Evolutionary conservation across 2,329 filamentous ascomycete species (phyloP).

Genomic region (Escovopsis sp.): DNA sequence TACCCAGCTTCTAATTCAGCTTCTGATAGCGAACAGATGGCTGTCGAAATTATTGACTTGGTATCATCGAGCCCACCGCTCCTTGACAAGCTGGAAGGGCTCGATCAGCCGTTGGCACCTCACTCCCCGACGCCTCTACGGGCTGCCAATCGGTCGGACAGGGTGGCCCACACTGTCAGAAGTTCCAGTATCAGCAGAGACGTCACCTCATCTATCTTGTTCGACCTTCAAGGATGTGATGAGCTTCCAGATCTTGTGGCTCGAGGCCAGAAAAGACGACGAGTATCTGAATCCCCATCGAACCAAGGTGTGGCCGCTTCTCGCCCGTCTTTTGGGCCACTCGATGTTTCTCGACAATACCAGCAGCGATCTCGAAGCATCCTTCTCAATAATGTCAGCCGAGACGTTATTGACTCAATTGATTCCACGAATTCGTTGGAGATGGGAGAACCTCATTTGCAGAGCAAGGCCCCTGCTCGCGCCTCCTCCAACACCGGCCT

Average conservation of each 20-base stretch:
- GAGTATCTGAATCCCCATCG: background rate
- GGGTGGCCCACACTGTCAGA: too few species aligned
- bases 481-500: background rate
- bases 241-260: background rate
- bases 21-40: constrained; percentile 11
- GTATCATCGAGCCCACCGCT: constrained; percentile 21
- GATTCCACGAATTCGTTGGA: constrained; percentile 24
- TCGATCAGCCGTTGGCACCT: too few species aligned
- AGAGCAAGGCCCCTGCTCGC: background rate
- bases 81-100: too few species aligned
- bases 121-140: too few species aligned
- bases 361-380: background rate
- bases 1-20: too few species aligned
- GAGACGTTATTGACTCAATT: constrained; percentile 14
- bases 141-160: too few species aligned
- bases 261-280: background rate
- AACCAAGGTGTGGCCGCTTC: background rate
- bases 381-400: background rate
- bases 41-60: constrained; percentile 21
- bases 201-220: too few species aligned
- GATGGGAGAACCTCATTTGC: too few species aligned
- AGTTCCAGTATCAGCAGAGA: too few species aligned
- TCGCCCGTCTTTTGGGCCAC: background rate
- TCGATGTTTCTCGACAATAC: background rate
- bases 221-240: background rate